These are phyloP conservation scores for Kwoniella dendrophila DNA, from an alignment of 768 basidiomycete species.

Conservation along the genomic window DNA sequence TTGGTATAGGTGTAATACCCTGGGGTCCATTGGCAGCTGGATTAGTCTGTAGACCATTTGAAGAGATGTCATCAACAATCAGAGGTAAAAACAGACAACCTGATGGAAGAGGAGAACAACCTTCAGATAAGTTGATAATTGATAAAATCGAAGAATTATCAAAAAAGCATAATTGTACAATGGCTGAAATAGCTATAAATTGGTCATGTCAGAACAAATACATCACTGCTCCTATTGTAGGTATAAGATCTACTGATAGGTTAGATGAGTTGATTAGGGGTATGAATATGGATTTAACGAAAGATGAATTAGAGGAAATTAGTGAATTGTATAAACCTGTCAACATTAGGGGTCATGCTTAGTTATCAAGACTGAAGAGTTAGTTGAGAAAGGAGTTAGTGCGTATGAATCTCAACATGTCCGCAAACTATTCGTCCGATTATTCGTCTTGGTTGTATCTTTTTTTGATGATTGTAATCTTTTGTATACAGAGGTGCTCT, in stretches of 20 bases:
- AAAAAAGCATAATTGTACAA: conserved; percentile 61
- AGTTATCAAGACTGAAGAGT: too few species aligned
- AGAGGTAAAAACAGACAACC: conserved; percentile 12
- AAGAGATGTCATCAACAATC: conserved; percentile 56
- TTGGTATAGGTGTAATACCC: conserved; percentile 65
- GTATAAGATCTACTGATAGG: conserved; percentile 62
- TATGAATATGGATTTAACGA: conserved; percentile 61
- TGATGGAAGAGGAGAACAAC: conserved; percentile 25
- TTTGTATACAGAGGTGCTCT: too few species aligned
- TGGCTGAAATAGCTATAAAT: conserved; percentile 63
- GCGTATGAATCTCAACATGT: too few species aligned
- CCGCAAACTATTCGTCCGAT: too few species aligned
- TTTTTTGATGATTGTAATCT: too few species aligned
- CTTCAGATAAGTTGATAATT: conserved; percentile 32
- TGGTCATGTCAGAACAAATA: conserved; percentile 62
- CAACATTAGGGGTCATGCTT: conserved; percentile 31
- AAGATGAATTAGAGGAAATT: conserved; percentile 65
- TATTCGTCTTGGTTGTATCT: too few species aligned
- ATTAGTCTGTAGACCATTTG: conserved; percentile 57
- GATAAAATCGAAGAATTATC: conserved; percentile 64
- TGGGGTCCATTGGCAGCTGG: conserved; percentile 62
- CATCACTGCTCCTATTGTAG: conserved; percentile 66
- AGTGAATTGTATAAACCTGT: conserved; percentile 62
- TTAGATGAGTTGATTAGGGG: conserved; percentile 63
- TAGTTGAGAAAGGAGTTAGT: not conserved